A percentile compares a stretch with the other conserved stretches of the same genome.
These are phyloP conservation scores for Coemansia sp. DNA, from an alignment of 192 early-diverging fungal genomes.

Conservation along the genomic window DNA sequence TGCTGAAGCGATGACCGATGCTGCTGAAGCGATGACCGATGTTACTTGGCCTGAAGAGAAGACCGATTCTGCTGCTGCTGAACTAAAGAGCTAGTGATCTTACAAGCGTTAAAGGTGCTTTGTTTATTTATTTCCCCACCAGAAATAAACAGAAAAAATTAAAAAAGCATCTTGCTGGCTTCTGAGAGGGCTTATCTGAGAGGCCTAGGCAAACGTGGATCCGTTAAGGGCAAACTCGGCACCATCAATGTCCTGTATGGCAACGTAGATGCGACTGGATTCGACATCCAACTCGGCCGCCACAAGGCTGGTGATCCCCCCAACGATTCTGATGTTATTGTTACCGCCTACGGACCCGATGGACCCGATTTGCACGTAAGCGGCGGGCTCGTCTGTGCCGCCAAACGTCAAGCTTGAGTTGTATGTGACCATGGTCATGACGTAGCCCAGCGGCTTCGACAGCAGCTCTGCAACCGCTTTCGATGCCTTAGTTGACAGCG, in stretches of 20 bases:
- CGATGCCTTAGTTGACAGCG: conserved; percentile 20
- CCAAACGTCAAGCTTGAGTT: conserved; percentile 25
- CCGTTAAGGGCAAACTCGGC: conserved; percentile 16
- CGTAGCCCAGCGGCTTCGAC: conserved; percentile 28
- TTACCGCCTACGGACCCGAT: conserved; percentile 27
- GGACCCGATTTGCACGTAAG: conserved; percentile 17
- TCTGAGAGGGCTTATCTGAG: too few relatives aligned
- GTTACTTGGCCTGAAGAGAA: too few relatives aligned
- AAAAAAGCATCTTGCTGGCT: background rate
- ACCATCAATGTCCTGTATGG: conserved; percentile 18
- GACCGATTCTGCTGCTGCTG: too few relatives aligned
- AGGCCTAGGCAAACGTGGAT: conserved; percentile 10
- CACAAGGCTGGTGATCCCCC: conserved; percentile 16
- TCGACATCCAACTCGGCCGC: conserved; percentile 14
- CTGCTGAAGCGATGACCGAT: too few relatives aligned
- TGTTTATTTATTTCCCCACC: too few relatives aligned
- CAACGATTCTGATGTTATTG: conserved; percentile 19
- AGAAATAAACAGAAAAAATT: background rate
- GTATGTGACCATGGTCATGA: conserved; percentile 16
- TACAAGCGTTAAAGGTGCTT: background rate
- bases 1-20: too few relatives aligned
- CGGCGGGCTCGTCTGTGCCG: conserved; percentile 26
- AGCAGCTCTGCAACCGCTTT: conserved; percentile 24
- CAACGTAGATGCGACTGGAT: conserved; percentile 19
- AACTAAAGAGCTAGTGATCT: background rate